Conservation (phyloP, 352 stramenopile genomes). For the Pythium dissimile region DNA sequence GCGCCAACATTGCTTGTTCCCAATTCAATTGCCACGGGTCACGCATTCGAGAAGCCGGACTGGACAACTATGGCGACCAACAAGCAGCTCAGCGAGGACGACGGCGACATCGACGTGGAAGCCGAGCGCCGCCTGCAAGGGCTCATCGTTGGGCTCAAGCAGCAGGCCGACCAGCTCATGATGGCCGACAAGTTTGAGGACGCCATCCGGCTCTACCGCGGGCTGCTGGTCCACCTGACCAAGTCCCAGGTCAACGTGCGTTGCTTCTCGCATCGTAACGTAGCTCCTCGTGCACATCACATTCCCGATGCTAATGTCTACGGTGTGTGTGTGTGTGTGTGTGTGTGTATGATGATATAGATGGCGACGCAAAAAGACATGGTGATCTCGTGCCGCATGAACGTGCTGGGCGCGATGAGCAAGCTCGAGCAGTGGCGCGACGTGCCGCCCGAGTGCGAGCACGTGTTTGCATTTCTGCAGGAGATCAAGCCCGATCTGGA, state of each 20-base stretch:
- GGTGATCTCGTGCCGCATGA: constrained; percentile 71
- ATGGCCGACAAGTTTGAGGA: constrained; percentile 41
- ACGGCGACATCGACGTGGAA: constrained; percentile 40
- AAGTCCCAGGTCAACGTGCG: constrained; percentile 57
- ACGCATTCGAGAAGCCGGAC: constrained; percentile 21
- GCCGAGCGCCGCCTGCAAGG: constrained; percentile 38
- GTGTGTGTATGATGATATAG: constrained; percentile 21
- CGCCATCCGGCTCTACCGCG: constrained; percentile 58
- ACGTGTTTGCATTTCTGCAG: constrained; percentile 44
- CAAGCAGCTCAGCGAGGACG: constrained; percentile 18
- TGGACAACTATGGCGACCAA: constrained; percentile 8
- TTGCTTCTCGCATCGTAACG: no score
- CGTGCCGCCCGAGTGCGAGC: constrained; percentile 39
- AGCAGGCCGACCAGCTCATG: constrained; percentile 64
- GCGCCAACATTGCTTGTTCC: no score
- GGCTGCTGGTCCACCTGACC: constrained; percentile 69
- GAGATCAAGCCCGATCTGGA: constrained; percentile 36
- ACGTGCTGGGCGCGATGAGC: constrained; percentile 50
- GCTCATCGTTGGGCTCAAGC: constrained; percentile 49
- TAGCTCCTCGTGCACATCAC: no score
- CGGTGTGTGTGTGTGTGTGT: background rate
- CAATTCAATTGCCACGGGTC: constrained; percentile 8
- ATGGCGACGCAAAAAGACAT: constrained; percentile 45
- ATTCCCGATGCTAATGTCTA: no score
- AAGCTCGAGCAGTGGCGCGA: constrained; percentile 54